phyloP scores from a whole-genome alignment of 73 alveolate genomes.

The Tetrahymena thermophila region DNA sequence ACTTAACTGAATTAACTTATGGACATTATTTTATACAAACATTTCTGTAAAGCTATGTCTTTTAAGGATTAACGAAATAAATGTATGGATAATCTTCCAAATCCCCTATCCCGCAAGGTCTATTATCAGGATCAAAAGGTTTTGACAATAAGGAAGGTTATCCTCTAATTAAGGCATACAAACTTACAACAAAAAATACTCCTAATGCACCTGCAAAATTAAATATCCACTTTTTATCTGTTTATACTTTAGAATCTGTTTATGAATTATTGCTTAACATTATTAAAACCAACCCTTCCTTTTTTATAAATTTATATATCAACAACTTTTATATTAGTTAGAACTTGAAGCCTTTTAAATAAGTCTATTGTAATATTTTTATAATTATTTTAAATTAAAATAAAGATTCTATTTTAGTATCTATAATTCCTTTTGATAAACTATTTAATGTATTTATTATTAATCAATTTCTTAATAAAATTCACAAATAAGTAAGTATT shows the following conservation, averaged over 20 bases:
- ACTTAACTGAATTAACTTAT: neutral
- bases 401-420: too few relatives aligned
- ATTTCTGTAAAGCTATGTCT: neutral
- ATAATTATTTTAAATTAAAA: too few relatives aligned
- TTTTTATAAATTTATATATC: neutral
- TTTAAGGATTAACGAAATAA: constrained; percentile 26
- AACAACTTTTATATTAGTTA: too few relatives aligned
- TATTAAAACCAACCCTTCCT: neutral
- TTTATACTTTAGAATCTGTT: neutral
- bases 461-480: neutral
- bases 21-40: constrained; percentile 37
- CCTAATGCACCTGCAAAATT: neutral
- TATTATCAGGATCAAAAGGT: neutral
- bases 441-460: neutral
- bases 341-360: neutral
- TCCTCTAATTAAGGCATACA: neutral
- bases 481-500: neutral
- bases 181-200: neutral
- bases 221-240: neutral
- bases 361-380: too few relatives aligned
- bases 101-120: constrained; percentile 31
- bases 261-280: neutral
- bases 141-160: neutral
- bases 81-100: constrained; percentile 20
- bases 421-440: neutral